Evolutionary conservation across 306 rosid genomes (phyloP), one percentile per base, ranked within the genome.

Genomic region (Argentina anserina): DNA sequence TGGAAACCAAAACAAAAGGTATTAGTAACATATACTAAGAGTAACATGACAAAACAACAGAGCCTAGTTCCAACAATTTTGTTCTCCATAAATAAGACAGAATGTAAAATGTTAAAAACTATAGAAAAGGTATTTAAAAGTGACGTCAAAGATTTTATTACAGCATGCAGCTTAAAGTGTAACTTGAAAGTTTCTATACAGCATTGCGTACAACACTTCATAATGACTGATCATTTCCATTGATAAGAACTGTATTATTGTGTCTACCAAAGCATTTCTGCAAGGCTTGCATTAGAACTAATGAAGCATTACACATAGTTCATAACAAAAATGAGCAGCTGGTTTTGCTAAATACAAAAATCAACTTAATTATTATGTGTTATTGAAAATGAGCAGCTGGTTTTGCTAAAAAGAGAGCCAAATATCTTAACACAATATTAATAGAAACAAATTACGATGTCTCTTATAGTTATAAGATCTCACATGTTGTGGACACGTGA

Each of bases 401-500:
- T 58, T 18, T 41, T 42, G 25, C n/a, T n/a, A 58, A 1, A 6
- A 10, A 21, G n/a, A 74, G 36, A 23, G 17, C 7, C 20, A 23
- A 55, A 36, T 5, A 63, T 36, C 52, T 7, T 66, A 58, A 31
- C 66, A 40, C 34, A 55, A 49, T 14, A 55, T 23, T 15, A 23
- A 59, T 36, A 26, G 23, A 63, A 42, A 31, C 28, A 4, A 17
- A 29, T 26, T 52, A 50, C 4, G 69, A 60, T 37, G 15, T 39
- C 25, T 81, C 63, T 63, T 23, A 9, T 25, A 17, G 17, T 55
- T 43, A 14, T 26, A 42, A 41, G 81, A 67, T 29, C 66, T 83
- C 84, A 91, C 98, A 85, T 93, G 98, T 45, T 84, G 96, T 17
- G 90, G 87, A 82, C 96, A 93, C 89, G 87, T 93, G 91, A 89